Percentiles rank a stretch among this genome's conserved stretches.
These are phyloP conservation scores for Sporothrix brasiliensis DNA, from an alignment of 2,329 filamentous ascomycete species.

Conservation along the genomic window DNA sequence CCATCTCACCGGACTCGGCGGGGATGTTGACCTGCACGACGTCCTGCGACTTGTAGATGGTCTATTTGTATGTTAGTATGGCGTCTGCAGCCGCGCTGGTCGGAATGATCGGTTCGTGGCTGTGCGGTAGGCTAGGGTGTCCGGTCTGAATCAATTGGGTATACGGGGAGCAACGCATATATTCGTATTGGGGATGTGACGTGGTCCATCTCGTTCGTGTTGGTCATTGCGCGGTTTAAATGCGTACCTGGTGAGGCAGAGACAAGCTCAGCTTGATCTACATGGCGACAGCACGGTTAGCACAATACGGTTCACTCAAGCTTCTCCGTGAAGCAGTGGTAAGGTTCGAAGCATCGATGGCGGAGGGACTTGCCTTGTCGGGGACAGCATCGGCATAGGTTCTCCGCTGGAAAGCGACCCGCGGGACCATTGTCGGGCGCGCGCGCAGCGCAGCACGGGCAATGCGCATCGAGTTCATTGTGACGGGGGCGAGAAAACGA, in stretches of 20 bases:
- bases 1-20: slow-evolving; percentile 98
- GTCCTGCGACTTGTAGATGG: slow-evolving; percentile 69
- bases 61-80: slow-evolving; percentile 42
- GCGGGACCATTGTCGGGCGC: slow-evolving; percentile 70
- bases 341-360: background rate
- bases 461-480: slow-evolving; percentile 94
- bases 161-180: background rate
- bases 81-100: background rate
- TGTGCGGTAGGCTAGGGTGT: background rate
- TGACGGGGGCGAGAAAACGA: slow-evolving; percentile 42
- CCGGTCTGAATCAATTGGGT: background rate
- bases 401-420: slow-evolving; percentile 74
- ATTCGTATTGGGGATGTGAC: background rate
- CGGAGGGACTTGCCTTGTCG: slow-evolving; percentile 66
- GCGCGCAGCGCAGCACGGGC: slow-evolving; percentile 86
- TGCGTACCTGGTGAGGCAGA: slow-evolving; percentile 94
- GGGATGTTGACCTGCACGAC: slow-evolving; percentile 97
- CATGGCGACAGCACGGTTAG: slow-evolving; percentile 19
- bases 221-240: slow-evolving; percentile 30
- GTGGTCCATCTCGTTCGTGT: slow-evolving; percentile 7
- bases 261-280: slow-evolving; percentile 96
- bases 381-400: slow-evolving; percentile 86
- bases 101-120: background rate
- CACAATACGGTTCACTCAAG: background rate
- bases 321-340: background rate